Evolutionary conservation across 2,329 filamentous ascomycete genomes (phyloP).

Genomic region (Paradendryphiella salina): DNA sequence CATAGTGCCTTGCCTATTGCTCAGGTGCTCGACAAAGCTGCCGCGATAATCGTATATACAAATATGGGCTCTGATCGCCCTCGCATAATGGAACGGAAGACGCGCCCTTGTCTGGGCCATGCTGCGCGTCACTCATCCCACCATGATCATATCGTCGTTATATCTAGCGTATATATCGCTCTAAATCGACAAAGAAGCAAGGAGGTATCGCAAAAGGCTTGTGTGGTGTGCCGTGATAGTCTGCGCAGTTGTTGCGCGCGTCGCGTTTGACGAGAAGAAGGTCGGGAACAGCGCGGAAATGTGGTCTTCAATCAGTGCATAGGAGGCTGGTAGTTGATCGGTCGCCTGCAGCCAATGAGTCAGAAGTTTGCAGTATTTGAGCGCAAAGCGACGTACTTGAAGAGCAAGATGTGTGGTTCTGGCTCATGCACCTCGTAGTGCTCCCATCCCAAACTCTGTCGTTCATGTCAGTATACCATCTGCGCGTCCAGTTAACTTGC

Average conservation of each 20-base stretch:
- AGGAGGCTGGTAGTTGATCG: slow-evolving; percentile 81
- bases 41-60: slow-evolving; percentile 39
- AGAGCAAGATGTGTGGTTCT: slow-evolving; percentile 95
- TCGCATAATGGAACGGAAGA: slow-evolving; percentile 20
- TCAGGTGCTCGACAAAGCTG: slow-evolving; percentile 12
- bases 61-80: slow-evolving; percentile 25
- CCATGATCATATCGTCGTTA: slow-evolving; percentile 47
- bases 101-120: slow-evolving; percentile 28
- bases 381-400: slow-evolving; percentile 72
- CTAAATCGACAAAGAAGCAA: slow-evolving; percentile 40
- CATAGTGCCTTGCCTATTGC: slow-evolving; percentile 4
- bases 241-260: slow-evolving; percentile 11
- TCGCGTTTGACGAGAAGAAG: slow-evolving; percentile 11
- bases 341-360: slow-evolving; percentile 61
- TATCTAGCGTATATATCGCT: slow-evolving; percentile 40
- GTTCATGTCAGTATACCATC: slow-evolving; percentile 13
- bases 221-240: slow-evolving; percentile 16
- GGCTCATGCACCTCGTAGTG: slow-evolving; percentile 99
- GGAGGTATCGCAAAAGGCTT: slow-evolving; percentile 24
- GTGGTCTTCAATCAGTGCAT: slow-evolving; percentile 38
- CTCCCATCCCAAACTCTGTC: slow-evolving; percentile 94
- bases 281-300: slow-evolving; percentile 2
- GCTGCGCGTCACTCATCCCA: slow-evolving; percentile 32
- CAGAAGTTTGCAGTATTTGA: not conserved
- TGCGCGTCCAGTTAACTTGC: not conserved